These are phyloP conservation scores for Debaryomyces tyrocola DNA, from an alignment of 805 yeast species.

Conservation along the genomic window DNA sequence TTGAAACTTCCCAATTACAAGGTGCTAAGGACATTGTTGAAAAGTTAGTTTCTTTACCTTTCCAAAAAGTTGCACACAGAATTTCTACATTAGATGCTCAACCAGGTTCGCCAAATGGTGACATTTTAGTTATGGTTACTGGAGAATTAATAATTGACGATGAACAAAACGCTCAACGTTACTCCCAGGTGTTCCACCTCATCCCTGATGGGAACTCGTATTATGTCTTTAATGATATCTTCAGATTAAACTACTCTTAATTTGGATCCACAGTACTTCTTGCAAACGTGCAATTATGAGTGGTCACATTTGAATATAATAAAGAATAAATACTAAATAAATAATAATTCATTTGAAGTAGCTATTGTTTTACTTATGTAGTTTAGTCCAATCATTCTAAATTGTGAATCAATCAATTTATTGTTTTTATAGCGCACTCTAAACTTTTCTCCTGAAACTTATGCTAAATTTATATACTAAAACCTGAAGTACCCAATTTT, in stretches of 20 bases:
- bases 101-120: conserved; percentile 91
- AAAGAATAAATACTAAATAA: too few relatives aligned
- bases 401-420: too few relatives aligned
- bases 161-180: conserved; percentile 92
- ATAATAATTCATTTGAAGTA: too few relatives aligned
- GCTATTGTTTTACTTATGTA: too few relatives aligned
- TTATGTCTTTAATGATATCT: conserved; percentile 94
- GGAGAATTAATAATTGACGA: conserved; percentile 93
- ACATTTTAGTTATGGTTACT: conserved; percentile 95
- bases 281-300: too few relatives aligned
- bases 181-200: conserved; percentile 96
- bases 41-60: conserved; percentile 84
- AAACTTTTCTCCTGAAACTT: too few relatives aligned
- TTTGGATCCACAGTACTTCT: background rate
- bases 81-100: conserved; percentile 96
- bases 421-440: too few relatives aligned
- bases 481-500: too few relatives aligned
- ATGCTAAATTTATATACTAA: too few relatives aligned
- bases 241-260: conserved; percentile 86
- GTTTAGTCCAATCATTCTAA: too few relatives aligned
- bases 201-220: conserved; percentile 89
- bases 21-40: conserved; percentile 93
- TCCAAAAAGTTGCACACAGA: conserved; percentile 90
- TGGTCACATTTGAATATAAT: too few relatives aligned
- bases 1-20: conserved; percentile 91